A percentile compares a stretch with the other conserved stretches of the same genome.
Evolutionary conservation across 31 red algal genomes (phyloP).

Genomic region (Endocladia muricata): DNA sequence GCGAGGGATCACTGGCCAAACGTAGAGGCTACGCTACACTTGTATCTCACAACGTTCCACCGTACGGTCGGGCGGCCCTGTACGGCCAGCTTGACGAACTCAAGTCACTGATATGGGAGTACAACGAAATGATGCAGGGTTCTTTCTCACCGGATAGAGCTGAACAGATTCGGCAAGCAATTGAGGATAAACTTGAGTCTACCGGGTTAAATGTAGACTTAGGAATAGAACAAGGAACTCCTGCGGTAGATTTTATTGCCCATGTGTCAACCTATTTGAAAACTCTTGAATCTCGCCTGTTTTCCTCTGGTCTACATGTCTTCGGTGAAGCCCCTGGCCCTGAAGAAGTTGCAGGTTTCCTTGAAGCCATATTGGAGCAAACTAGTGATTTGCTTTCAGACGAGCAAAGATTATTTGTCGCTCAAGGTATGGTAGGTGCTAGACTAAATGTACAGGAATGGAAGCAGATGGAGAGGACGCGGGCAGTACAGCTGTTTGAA

Average conservation of each 20-base stretch:
- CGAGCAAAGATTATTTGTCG: constrained; percentile 7
- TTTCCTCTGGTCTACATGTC: constrained; percentile 54
- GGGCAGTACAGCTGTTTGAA: not conserved
- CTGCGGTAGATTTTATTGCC: constrained; percentile 24
- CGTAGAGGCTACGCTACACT: constrained; percentile 64
- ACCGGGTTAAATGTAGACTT: constrained; percentile 47
- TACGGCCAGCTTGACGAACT: constrained; percentile 64
- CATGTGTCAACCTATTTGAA: constrained; percentile 40
- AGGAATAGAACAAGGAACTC: constrained; percentile 12
- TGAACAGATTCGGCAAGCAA: constrained; percentile 18
- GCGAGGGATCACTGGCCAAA: constrained; percentile 69
- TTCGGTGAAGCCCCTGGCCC: constrained; percentile 29
- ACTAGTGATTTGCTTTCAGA: constrained; percentile 7
- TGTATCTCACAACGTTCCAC: constrained; percentile 68
- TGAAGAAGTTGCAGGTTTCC: constrained; percentile 32
- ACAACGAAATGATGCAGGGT: constrained; percentile 35
- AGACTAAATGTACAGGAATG: constrained; percentile 7
- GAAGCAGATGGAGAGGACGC: not conserved
- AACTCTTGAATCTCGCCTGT: constrained; percentile 52
- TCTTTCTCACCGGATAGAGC: not conserved
- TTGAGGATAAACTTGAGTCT: constrained; percentile 33
- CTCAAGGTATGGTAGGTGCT: constrained; percentile 16
- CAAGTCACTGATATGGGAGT: constrained; percentile 44
- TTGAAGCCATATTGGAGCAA: constrained; percentile 34
- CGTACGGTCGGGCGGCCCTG: constrained; percentile 56